A percentile compares a stretch with the other conserved stretches of the same genome.
Conservation (phyloP, 805 yeast genomes). For the Pichia membranifaciens region DNA sequence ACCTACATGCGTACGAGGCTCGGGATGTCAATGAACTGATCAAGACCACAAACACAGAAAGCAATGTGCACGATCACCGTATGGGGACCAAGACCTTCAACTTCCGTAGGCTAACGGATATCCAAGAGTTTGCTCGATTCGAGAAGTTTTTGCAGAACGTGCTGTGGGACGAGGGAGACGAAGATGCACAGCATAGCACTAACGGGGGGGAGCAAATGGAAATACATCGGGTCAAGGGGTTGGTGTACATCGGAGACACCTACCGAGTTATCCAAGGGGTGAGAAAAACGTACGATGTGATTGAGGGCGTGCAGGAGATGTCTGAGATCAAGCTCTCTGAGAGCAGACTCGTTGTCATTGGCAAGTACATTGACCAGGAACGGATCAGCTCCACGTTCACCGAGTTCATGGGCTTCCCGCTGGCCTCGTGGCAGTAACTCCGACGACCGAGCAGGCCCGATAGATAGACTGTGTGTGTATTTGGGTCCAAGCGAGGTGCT, state of each 20-base stretch:
- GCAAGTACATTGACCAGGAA: slow-evolving; percentile 21
- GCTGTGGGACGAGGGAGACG: slow-evolving; percentile 63
- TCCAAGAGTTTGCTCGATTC: slow-evolving; percentile 37
- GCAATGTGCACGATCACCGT: slow-evolving; percentile 43
- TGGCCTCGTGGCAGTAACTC: too few species aligned
- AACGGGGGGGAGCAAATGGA: slow-evolving; percentile 36
- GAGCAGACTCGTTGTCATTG: slow-evolving; percentile 29
- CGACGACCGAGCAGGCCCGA: too few species aligned
- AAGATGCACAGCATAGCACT: slow-evolving; percentile 13
- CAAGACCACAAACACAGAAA: neutral
- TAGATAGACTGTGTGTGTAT: too few species aligned
- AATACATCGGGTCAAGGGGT: slow-evolving; percentile 79
- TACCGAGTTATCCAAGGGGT: slow-evolving; percentile 83
- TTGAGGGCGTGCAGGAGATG: slow-evolving; percentile 32
- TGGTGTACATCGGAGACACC: slow-evolving; percentile 39
- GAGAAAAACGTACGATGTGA: slow-evolving; percentile 81
- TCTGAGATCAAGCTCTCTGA: slow-evolving; percentile 14
- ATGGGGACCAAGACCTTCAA: slow-evolving; percentile 49
- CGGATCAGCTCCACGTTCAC: slow-evolving; percentile 11
- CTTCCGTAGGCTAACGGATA: slow-evolving; percentile 35
- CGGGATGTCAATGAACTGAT: slow-evolving; percentile 24
- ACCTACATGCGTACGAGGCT: slow-evolving; percentile 70
- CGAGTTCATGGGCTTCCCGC: slow-evolving; percentile 6
- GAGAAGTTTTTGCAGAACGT: slow-evolving; percentile 63
- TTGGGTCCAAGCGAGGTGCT: neutral